These are phyloP conservation scores for Handroanthus guayacan DNA, from an alignment of 257 asterid species.

Conservation along the genomic window DNA sequence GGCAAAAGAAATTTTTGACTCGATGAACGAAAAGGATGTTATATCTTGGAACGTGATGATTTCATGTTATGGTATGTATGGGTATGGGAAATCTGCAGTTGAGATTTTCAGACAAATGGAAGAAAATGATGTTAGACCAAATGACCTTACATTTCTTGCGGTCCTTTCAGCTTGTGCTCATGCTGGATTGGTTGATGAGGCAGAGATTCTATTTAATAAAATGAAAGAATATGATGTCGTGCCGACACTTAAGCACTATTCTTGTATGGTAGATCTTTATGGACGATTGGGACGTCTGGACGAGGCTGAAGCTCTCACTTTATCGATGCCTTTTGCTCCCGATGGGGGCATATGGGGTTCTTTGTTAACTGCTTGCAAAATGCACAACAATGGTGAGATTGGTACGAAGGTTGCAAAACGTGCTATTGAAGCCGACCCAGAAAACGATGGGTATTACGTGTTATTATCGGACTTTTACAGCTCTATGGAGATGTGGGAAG, in stretches of 20 bases:
- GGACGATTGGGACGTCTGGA: conserved; percentile 65
- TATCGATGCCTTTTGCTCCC: conserved; percentile 71
- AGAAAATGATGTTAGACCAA: conserved; percentile 51
- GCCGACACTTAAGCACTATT: conserved; percentile 75
- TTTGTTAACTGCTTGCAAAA: conserved; percentile 72
- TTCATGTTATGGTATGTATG: conserved; percentile 75
- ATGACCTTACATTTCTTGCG: conserved; percentile 72
- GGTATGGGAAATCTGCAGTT: conserved; percentile 65
- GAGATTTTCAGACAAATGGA: conserved; percentile 65
- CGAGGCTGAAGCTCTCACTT: conserved; percentile 71
- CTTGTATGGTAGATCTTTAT: conserved; percentile 81
- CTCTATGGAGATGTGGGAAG: conserved; percentile 75
- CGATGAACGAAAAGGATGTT: conserved; percentile 56
- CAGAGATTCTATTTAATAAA: conserved; percentile 50
- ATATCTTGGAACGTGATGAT: conserved; percentile 85
- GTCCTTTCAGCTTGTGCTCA: conserved; percentile 80
- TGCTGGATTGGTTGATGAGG: conserved; percentile 77
- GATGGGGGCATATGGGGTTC: conserved; percentile 85
- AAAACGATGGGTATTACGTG: conserved; percentile 80
- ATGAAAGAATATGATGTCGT: conserved; percentile 57
- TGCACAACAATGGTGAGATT: conserved; percentile 60
- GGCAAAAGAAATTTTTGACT: conserved; percentile 68
- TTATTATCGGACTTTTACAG: conserved; percentile 69
- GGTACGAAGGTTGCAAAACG: conserved; percentile 79
- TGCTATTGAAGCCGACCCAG: conserved; percentile 77